phyloP scores from a whole-genome alignment of 106 monocot genomes.

The Triglochin maritima region DNA sequence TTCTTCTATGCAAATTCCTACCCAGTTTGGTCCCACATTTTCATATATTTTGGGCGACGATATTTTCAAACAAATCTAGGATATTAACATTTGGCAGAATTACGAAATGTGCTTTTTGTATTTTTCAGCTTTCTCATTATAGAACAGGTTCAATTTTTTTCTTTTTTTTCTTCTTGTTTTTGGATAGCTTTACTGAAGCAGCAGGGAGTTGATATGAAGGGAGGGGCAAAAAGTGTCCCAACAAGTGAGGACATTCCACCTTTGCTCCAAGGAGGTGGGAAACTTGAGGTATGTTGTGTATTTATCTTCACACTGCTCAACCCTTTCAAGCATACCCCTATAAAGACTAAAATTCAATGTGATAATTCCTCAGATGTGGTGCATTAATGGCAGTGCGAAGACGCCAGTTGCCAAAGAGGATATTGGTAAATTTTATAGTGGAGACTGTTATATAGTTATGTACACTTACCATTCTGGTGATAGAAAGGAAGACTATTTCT shows the following conservation, averaged over 20 bases:
- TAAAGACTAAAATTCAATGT: slow-evolving; percentile 4
- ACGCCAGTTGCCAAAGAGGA: slow-evolving; percentile 61
- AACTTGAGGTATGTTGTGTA: slow-evolving; percentile 48
- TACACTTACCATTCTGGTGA: slow-evolving; percentile 82
- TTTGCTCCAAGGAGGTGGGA: slow-evolving; percentile 69
- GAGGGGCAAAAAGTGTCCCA: slow-evolving; percentile 47
- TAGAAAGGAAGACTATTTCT: slow-evolving; percentile 87
- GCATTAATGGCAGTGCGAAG: slow-evolving; percentile 88
- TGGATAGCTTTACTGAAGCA: slow-evolving; percentile 73
- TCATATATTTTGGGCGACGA: too few species aligned
- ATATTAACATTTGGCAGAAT: too few species aligned
- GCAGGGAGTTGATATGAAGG: slow-evolving; percentile 87
- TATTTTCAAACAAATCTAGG: too few species aligned
- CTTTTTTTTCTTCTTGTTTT: slow-evolving; percentile 8
- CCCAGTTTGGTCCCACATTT: too few species aligned
- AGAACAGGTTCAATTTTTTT: background rate
- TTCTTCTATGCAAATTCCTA: too few species aligned
- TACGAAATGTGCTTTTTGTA: too few species aligned
- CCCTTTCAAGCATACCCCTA: slow-evolving; percentile 14
- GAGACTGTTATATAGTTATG: slow-evolving; percentile 91
- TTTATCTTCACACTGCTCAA: background rate
- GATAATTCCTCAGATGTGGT: slow-evolving; percentile 41
- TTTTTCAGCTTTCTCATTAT: background rate
- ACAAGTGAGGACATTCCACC: slow-evolving; percentile 69
- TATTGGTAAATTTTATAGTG: slow-evolving; percentile 88